Evolutionary conservation across 192 early-diverging fungal genomes (phyloP).

Genomic region (Backusella liffmaniae): DNA sequence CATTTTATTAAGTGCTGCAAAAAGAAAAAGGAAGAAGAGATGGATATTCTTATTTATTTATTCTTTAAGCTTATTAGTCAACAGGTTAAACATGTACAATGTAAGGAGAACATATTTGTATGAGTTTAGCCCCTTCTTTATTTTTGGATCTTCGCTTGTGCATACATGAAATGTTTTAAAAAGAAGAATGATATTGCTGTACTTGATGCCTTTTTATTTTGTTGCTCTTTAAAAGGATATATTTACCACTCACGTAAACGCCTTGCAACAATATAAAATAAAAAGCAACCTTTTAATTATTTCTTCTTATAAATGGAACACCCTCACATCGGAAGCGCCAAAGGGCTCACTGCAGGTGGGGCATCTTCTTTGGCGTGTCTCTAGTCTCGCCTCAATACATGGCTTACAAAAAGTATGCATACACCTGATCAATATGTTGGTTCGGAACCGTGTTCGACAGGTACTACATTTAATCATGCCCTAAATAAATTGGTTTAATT

Average conservation of each 20-base stretch:
- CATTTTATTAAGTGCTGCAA: background rate
- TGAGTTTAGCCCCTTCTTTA: background rate
- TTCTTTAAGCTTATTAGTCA: background rate
- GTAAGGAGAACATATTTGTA: background rate
- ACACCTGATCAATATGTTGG: conserved; percentile 77
- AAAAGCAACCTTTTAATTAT: no score
- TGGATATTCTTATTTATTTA: background rate
- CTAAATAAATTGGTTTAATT: background rate
- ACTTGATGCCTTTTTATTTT: no score
- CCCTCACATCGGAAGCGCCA: conserved; percentile 75
- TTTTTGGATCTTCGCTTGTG: background rate
- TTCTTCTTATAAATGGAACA: conserved; percentile 65
- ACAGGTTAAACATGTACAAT: background rate
- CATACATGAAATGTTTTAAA: conserved; percentile 17
- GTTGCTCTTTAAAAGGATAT: no score
- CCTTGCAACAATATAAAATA: no score
- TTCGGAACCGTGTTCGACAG: conserved; percentile 85
- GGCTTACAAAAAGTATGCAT: conserved; percentile 97
- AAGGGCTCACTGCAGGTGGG: conserved; percentile 88
- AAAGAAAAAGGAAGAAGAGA: background rate
- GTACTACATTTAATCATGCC: conserved; percentile 83
- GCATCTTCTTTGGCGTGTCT: conserved; percentile 91
- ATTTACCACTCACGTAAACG: no score
- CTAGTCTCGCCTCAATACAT: conserved; percentile 84
- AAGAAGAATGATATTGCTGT: no score